phyloP scores from a whole-genome alignment of 306 rosid genomes.

The Casuarina cunninghamiana region DNA sequence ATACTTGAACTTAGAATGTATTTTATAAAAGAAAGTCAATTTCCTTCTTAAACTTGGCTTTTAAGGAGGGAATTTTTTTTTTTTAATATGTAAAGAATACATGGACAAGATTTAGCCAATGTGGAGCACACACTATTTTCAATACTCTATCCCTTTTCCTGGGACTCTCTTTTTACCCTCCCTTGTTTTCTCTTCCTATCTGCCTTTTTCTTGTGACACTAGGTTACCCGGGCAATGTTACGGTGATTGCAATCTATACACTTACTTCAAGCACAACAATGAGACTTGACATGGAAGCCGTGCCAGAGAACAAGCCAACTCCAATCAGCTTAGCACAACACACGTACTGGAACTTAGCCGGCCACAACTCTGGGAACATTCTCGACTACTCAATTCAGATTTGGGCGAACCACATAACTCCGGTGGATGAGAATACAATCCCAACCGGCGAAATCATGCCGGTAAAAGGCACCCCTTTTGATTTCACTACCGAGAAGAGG shows the following conservation, averaged over 20 bases:
- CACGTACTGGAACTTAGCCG: constrained; percentile 92
- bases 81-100: too few relatives aligned
- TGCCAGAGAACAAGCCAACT: constrained; percentile 78
- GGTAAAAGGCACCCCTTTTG: constrained; percentile 76
- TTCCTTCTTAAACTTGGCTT: too few relatives aligned
- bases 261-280: constrained; percentile 74
- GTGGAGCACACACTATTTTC: too few relatives aligned
- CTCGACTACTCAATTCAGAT: constrained; percentile 77
- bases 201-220: constrained; percentile 20
- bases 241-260: constrained; percentile 71
- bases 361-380: constrained; percentile 69
- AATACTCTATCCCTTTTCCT: too few relatives aligned
- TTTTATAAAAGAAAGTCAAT: too few relatives aligned
- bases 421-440: constrained; percentile 60
- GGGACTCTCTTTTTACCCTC: too few relatives aligned
- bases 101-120: too few relatives aligned
- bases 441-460: constrained; percentile 83
- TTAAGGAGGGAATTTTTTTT: too few relatives aligned
- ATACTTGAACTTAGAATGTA: too few relatives aligned
- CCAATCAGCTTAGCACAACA: constrained; percentile 84
- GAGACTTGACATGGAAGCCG: constrained; percentile 96
- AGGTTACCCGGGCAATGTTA: constrained; percentile 86
- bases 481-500: constrained; percentile 72
- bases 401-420: constrained; percentile 69
- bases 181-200: constrained; percentile 3